Evolutionary conservation across 306 rosid species (phyloP).

Genomic region (apple (Malus domestica)): ASM211411v1 NC_041797.1:4212001-4212500

Average conservation of each 20-base stretch:
- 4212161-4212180: conserved; percentile 96
- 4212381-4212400: conserved; percentile 72
- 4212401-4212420: conserved; percentile 45
- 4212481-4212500: conserved; percentile 27
- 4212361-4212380: conserved; percentile 41
- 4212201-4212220: conserved; percentile 92
- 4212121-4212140: conserved; percentile 92
- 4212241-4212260: conserved; percentile 96
- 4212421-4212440: conserved; percentile 24
- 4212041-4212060: conserved; percentile 72
- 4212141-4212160: conserved; percentile 91
- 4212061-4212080: conserved; percentile 86
- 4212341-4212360: neutral
- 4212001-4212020: neutral
- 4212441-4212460: conserved; percentile 32
- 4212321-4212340: neutral
- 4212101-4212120: conserved; percentile 84
- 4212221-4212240: conserved; percentile 89
- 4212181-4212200: conserved; percentile 98
- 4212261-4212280: conserved; percentile 74
- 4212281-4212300: conserved; percentile 19
- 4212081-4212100: conserved; percentile 73
- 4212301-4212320: neutral
- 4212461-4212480: conserved; percentile 23
- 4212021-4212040: neutral